Base-by-base conservation (phyloP, 257 asterid species). In the Buddleja alternifolia region DNA sequence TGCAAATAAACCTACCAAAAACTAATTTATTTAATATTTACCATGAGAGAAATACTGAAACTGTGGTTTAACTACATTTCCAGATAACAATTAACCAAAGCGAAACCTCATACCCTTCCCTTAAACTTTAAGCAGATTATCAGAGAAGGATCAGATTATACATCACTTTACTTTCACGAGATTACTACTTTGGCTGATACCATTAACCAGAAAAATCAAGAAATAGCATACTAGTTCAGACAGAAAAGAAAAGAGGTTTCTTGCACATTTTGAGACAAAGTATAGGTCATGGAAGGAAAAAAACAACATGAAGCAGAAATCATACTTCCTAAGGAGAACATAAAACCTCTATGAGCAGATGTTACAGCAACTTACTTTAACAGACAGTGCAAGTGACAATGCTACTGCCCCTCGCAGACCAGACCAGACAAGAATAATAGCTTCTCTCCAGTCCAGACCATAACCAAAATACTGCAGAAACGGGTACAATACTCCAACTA, bases 361-460 rank as follows among this genome's bases (percentile, higher is more conserved):
- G 54, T 19, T 8, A 42, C 69, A 53, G 67, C 24, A 75, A 72
- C 89, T 72, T 83, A 74, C 98, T 92, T 90, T 90, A 52, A 90
- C 84, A 12, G 98, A 90, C 54, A 93, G 85, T 14, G 97, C 73
- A 70, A 93, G 93, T 15, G 98, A 67, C 75, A 93, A 74, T 11
- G 98, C 96, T 51, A 93, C 97, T 29, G 96, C 93, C 66, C 98
- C 98, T 46, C 98, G 98, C 70, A 93, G 81, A 69, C 98, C 98
- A 76, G 97, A 83, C 98, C 98, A 93, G 11, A 83, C 85, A 68
- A 93, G 96, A 80, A 93, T 83, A 61, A 72, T 73, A 73, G 96
- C 96, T 79, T 93, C 98, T 84, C 84, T 90, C 97, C 89, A 88
- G 67, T 90, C 90, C 77, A 93, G 71, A 74, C 98, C 98, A 73